phyloP scores from a whole-genome alignment of 345 rosid species.

The Euclidium syriacum region DNA sequence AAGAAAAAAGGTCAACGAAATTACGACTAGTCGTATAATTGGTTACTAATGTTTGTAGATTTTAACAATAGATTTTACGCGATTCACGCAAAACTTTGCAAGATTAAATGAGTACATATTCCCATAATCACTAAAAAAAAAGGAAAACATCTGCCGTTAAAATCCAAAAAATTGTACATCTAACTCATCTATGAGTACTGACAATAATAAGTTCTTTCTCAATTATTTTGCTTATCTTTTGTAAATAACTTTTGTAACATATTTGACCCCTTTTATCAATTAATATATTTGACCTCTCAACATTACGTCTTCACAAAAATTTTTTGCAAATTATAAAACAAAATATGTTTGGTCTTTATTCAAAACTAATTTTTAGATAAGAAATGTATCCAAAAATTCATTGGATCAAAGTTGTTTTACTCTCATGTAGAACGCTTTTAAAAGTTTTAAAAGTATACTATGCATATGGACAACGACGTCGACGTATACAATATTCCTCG shows the following conservation, averaged over 20 bases:
- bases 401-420: background rate
- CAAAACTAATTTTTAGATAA: too few relatives aligned
- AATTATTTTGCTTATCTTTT: background rate
- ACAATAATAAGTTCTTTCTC: too few relatives aligned
- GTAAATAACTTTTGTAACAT: background rate
- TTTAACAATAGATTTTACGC: constrained; percentile 1
- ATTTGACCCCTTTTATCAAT: background rate
- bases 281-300: background rate
- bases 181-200: background rate
- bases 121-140: too few relatives aligned
- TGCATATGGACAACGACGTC: background rate
- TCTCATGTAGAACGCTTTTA: background rate
- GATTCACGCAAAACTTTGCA: background rate
- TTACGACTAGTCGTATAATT: background rate
- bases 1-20: background rate
- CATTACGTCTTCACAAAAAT: too few relatives aligned
- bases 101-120: background rate
- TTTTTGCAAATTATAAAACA: background rate
- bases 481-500: background rate
- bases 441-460: background rate
- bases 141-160: background rate
- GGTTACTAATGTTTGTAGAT: background rate
- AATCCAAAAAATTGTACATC: background rate
- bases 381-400: too few relatives aligned
- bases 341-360: background rate